phyloP scores from a whole-genome alignment of 192 early-diverging fungal species.

The Umbelopsis vinacea region DNA sequence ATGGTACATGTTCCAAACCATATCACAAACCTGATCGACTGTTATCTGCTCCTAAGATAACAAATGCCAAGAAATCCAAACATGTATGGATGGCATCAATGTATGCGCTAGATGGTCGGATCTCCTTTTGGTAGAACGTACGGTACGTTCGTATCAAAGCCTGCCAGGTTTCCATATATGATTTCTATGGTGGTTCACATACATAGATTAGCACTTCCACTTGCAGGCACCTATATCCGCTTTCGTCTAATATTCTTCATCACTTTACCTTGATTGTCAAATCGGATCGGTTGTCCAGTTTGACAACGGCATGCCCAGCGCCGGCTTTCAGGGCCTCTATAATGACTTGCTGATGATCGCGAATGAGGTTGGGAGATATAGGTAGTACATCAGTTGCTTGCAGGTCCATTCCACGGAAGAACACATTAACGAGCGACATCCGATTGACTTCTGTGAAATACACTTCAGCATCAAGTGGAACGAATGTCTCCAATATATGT shows the following conservation, averaged over 20 bases:
- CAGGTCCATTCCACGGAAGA: neutral
- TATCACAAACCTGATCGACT: neutral
- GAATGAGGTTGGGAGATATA: neutral
- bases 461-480: neutral
- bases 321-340: conserved; percentile 1
- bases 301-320: neutral
- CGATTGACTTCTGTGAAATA: neutral
- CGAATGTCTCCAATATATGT: too few species aligned
- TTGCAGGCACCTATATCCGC: too few species aligned
- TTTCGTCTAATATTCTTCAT: neutral
- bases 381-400: neutral
- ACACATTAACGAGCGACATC: neutral
- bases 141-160: conserved; percentile 7
- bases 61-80: neutral
- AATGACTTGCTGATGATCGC: neutral
- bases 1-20: neutral
- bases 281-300: neutral
- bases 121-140: conserved; percentile 1
- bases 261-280: neutral
- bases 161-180: conserved; percentile 15
- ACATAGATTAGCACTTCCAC: neutral
- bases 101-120: conserved; percentile 7
- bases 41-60: neutral
- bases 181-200: neutral
- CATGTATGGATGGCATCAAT: conserved; percentile 5